Percentiles rank a stretch among this genome's conserved stretches.
Evolutionary conservation across 2,329 filamentous ascomycete species (phyloP).

Genomic region (Colletotrichum ledebouriae): DNA sequence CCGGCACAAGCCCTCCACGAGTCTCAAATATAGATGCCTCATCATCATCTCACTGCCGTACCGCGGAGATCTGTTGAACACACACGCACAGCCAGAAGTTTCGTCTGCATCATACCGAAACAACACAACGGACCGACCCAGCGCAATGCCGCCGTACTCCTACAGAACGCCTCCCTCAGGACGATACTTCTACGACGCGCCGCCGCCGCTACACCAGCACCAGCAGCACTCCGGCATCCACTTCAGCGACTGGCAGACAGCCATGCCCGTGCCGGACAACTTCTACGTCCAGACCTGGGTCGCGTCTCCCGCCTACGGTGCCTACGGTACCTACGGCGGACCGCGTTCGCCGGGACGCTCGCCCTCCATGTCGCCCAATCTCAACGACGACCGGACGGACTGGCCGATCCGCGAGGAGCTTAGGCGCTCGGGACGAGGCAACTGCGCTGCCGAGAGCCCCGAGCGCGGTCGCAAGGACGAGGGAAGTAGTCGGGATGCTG

Average conservation of each 20-base stretch:
- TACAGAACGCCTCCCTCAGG: constrained; percentile 12
- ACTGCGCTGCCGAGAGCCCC: not conserved
- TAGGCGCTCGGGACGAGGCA: constrained; percentile 1
- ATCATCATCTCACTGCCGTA: too few relatives aligned
- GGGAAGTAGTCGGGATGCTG: not conserved
- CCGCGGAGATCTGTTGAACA: too few relatives aligned
- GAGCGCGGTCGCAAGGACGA: constrained; percentile 2
- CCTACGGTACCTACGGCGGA: not conserved
- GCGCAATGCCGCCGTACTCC: constrained; percentile 11
- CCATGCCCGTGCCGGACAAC: constrained; percentile 4
- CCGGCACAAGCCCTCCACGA: not conserved
- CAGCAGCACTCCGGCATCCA: not conserved
- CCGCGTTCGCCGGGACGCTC: not conserved
- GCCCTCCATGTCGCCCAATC: constrained; percentile 3
- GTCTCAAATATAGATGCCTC: not conserved
- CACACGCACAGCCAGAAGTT: too few relatives aligned
- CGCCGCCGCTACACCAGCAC: not conserved
- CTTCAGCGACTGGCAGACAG: constrained; percentile 5
- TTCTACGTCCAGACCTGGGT: constrained; percentile 7
- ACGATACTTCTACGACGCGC: constrained; percentile 7
- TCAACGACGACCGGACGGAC: constrained; percentile 1
- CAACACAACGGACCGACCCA: not conserved
- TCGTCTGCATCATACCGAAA: too few relatives aligned
- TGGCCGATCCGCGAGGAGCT: not conserved
- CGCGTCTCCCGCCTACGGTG: not conserved